Conservation (phyloP, 805 yeast genomes). For the Dipodascus albidus region DNA sequence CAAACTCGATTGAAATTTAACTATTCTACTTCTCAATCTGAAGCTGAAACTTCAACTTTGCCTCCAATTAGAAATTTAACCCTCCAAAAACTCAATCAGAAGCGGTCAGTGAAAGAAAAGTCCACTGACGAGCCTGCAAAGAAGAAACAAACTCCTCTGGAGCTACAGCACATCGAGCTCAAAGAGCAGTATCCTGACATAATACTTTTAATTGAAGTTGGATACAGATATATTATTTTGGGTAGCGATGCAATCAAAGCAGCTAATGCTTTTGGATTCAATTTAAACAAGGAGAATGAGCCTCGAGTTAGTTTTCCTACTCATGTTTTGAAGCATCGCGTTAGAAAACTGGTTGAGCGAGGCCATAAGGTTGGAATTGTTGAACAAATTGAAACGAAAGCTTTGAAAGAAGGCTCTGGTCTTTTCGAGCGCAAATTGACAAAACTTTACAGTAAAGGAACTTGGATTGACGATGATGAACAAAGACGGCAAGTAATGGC, state of each 20-base stretch:
- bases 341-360: slow-evolving; percentile 55
- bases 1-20: neutral
- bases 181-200: slow-evolving; percentile 54
- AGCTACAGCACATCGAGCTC: slow-evolving; percentile 60
- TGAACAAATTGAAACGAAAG: slow-evolving; percentile 73
- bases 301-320: slow-evolving; percentile 71
- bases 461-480: slow-evolving; percentile 52
- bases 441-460: slow-evolving; percentile 69
- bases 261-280: slow-evolving; percentile 33
- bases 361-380: slow-evolving; percentile 84
- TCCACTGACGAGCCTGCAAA: neutral
- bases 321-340: slow-evolving; percentile 57
- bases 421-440: slow-evolving; percentile 61
- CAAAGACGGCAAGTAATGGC: slow-evolving; percentile 4
- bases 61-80: too few relatives aligned
- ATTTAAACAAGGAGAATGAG: slow-evolving; percentile 48
- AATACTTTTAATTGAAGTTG: slow-evolving; percentile 73
- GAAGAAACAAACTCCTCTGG: slow-evolving; percentile 61
- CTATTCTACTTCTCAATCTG: neutral
- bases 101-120: neutral
- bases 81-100: neutral
- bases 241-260: slow-evolving; percentile 76
- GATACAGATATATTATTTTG: slow-evolving; percentile 80
- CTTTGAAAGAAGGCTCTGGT: slow-evolving; percentile 45
- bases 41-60: neutral